These are phyloP conservation scores for Fraxinus albicans DNA, from an alignment of 305 asterid genomes.

Conservation along the genomic window DNA sequence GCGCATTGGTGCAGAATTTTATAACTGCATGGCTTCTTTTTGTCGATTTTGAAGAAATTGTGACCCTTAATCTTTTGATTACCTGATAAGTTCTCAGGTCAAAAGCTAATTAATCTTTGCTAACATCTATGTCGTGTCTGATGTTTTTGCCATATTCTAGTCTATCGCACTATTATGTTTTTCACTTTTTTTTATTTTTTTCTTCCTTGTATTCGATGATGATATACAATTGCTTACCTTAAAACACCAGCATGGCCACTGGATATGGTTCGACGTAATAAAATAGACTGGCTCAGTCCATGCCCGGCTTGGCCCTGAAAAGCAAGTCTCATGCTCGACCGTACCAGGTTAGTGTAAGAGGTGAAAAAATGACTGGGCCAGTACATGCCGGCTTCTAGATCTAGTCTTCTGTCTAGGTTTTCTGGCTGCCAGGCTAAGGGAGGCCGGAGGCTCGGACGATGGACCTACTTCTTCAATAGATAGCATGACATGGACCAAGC, in stretches of 20 bases:
- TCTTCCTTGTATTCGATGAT: background rate
- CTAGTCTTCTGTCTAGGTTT: background rate
- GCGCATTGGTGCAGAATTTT: conserved; percentile 43
- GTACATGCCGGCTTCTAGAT: background rate
- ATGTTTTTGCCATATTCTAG: background rate
- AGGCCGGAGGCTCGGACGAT: background rate
- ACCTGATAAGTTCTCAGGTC: too few species aligned
- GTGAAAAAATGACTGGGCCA: background rate
- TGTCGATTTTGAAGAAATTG: conserved; percentile 27
- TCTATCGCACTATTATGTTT: background rate
- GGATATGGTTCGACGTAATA: too few species aligned
- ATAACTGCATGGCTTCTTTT: conserved; percentile 37
- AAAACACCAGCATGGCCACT: background rate
- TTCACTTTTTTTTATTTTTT: too few species aligned
- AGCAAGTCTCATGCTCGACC: background rate
- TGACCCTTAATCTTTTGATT: background rate
- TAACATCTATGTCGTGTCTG: background rate
- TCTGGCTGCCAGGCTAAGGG: background rate
- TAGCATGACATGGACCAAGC: too few species aligned
- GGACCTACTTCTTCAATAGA: background rate
- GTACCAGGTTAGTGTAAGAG: background rate
- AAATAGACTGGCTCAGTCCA: background rate
- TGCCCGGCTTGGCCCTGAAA: background rate
- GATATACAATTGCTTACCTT: background rate
- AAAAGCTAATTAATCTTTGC: background rate